Percentiles rank a stretch among this genome's conserved stretches.
phyloP scores from a whole-genome alignment of 306 rosid genomes.

The Luffa aegyptiaca region DNA sequence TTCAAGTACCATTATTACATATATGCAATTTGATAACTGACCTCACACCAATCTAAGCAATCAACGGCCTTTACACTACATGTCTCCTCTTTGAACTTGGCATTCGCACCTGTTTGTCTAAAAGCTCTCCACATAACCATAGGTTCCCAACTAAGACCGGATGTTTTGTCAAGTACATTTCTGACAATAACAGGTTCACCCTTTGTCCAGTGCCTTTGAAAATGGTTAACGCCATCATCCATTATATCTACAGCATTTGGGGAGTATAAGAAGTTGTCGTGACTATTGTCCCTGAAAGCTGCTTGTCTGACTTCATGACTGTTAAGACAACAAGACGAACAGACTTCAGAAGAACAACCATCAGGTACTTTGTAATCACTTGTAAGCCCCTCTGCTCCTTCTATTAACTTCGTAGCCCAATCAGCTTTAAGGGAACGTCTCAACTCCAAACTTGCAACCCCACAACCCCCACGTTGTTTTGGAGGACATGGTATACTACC shows the following conservation, averaged over 20 bases:
- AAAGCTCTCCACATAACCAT: slow-evolving; percentile 49
- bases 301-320: slow-evolving; percentile 24
- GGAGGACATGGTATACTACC: slow-evolving; percentile 46
- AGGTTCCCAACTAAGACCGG: slow-evolving; percentile 50
- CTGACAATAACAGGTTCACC: slow-evolving; percentile 40
- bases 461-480: slow-evolving; percentile 39
- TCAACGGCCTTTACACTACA: slow-evolving; percentile 29
- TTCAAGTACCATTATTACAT: not conserved
- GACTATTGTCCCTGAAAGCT: slow-evolving; percentile 21
- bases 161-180: slow-evolving; percentile 35
- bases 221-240: slow-evolving; percentile 24
- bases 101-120: slow-evolving; percentile 30
- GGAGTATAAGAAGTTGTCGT: slow-evolving; percentile 25
- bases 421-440: slow-evolving; percentile 24
- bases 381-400: slow-evolving; percentile 25
- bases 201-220: slow-evolving; percentile 31
- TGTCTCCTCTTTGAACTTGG: slow-evolving; percentile 36
- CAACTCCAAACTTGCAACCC: slow-evolving; percentile 19
- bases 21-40: slow-evolving; percentile 11
- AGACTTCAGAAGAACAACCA: slow-evolving; percentile 14
- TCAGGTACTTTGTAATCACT: slow-evolving; percentile 13
- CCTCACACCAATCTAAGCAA: slow-evolving; percentile 44
- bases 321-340: slow-evolving; percentile 25
- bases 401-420: slow-evolving; percentile 19
- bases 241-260: slow-evolving; percentile 19